A percentile compares a stretch with the other conserved stretches of the same genome.
These are phyloP conservation scores for Chamaenerion angustifolium DNA, from an alignment of 345 rosid species.

Conservation along the genomic window DNA sequence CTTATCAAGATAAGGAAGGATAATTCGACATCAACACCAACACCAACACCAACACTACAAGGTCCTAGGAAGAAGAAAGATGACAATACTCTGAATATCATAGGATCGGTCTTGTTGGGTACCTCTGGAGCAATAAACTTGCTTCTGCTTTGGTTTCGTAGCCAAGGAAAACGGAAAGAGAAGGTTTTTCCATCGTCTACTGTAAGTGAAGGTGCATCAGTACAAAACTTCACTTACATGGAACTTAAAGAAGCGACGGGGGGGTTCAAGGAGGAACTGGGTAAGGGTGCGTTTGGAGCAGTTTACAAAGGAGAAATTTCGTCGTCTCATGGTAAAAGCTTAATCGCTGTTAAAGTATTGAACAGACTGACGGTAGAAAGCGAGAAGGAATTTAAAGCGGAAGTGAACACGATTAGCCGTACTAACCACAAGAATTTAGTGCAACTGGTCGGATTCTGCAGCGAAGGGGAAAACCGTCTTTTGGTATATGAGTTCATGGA, in stretches of 20 bases:
- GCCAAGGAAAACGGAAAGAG: not conserved
- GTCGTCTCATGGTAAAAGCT: not conserved
- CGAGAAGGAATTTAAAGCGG: slow-evolving; percentile 15
- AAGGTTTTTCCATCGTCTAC: not conserved
- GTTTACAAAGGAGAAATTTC: slow-evolving; percentile 14
- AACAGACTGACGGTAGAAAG: slow-evolving; percentile 3
- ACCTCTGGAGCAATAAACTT: slow-evolving; percentile 1
- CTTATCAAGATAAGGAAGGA: slow-evolving; percentile 23
- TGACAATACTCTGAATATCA: not conserved
- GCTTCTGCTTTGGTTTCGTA: not conserved
- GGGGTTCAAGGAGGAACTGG: slow-evolving; percentile 7
- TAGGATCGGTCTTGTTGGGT: slow-evolving; percentile 3
- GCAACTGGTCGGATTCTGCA: slow-evolving; percentile 19
- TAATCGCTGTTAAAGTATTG: slow-evolving; percentile 15
- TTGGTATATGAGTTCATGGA: slow-evolving; percentile 22
- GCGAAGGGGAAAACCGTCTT: slow-evolving; percentile 11
- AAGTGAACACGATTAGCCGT: slow-evolving; percentile 13
- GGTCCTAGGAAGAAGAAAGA: slow-evolving; percentile 6
- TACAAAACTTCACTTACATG: slow-evolving; percentile 1
- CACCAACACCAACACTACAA: not conserved
- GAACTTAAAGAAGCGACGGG: slow-evolving; percentile 7
- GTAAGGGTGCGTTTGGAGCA: slow-evolving; percentile 15
- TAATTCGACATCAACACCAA: slow-evolving; percentile 4
- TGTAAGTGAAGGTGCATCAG: not conserved
- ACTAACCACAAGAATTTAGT: slow-evolving; percentile 29